These are phyloP conservation scores for Lactarius sanguifluus DNA, from an alignment of 768 basidiomycete genomes.

Conservation along the genomic window DNA sequence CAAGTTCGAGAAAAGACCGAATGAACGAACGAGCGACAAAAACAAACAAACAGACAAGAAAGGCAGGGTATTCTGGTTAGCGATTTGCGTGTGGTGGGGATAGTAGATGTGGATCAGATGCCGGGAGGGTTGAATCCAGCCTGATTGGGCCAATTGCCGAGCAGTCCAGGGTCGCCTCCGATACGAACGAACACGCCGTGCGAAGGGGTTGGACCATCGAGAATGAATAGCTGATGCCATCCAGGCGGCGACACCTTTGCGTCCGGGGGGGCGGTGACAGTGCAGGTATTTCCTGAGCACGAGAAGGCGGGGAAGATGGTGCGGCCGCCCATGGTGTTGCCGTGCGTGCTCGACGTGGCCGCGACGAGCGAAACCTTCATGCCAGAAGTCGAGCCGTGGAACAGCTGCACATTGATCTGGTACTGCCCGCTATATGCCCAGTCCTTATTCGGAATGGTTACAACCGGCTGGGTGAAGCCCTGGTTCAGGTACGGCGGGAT, in stretches of 20 bases:
- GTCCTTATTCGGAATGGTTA: conserved; percentile 57
- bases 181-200: conserved; percentile 74
- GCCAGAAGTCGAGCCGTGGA: conserved; percentile 42
- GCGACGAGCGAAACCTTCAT: conserved; percentile 67
- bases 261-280: conserved; percentile 76
- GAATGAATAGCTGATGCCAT: conserved; percentile 73
- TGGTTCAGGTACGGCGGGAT: conserved; percentile 80
- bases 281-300: conserved; percentile 68
- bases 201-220: conserved; percentile 79
- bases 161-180: conserved; percentile 66
- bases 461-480: conserved; percentile 61
- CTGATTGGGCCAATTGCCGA: conserved; percentile 74
- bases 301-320: conserved; percentile 73
- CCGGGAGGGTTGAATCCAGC: conserved; percentile 71
- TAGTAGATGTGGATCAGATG: conserved; percentile 36
- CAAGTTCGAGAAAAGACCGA: neutral
- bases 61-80: neutral
- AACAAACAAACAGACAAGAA: neutral
- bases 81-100: neutral
- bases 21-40: neutral
- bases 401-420: conserved; percentile 47
- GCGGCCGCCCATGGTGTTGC: conserved; percentile 72
- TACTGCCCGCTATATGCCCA: conserved; percentile 61
- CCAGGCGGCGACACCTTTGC: conserved; percentile 66
- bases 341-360: conserved; percentile 77